Base-by-base conservation (phyloP, 2,329 filamentous ascomycete genomes). In the Stachybotrys echinatus region DNA sequence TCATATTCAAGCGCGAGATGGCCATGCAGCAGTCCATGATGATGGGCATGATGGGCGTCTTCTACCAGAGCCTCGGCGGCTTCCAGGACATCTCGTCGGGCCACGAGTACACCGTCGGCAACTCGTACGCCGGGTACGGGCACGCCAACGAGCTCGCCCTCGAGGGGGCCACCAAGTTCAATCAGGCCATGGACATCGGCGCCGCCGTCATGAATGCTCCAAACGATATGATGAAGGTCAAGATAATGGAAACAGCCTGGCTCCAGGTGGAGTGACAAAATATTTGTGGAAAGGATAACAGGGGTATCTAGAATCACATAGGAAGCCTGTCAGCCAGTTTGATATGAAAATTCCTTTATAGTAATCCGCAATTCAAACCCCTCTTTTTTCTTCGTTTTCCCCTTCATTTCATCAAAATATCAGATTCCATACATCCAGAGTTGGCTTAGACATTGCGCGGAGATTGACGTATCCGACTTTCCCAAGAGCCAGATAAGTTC, bases 401-500 rank as follows among this genome's bases (percentile, higher is more conserved):
- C 48, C 56, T 53, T 54, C 18, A 43, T 58, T 47, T 44, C 46
- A 6, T 27, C 54, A 63, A 47, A 61, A 63, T 12, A 58, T 50
- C 53, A 63, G 14, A 23, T 63, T 56, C 61, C 61, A 63, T 5
- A 63, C 42, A 54, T 63, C 61, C 54, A 63, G 22, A 17, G 61
- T 61, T 23, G 60, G 57, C 51, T 55, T 58, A 31, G 54, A 56
- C 23, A 57, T 53, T 22, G 54, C 56, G 42, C 58, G 42, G 2
- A 58, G 54, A 53, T 56, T 57, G 48, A 54, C 55, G 18, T 51
- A 50, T n/a, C 56, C 52, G 14, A 61, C 59, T 27, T 64, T 64
- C 6, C 64, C 65, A 1, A 70, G 49, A 5, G 64, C 62, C 48
- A 70, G 31, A 34, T 59, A 59, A 12, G 52, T 57, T 0, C 62